Base-by-base conservation (phyloP, 2,329 filamentous ascomycete genomes). In the Ceratocystis variospora region DNA sequence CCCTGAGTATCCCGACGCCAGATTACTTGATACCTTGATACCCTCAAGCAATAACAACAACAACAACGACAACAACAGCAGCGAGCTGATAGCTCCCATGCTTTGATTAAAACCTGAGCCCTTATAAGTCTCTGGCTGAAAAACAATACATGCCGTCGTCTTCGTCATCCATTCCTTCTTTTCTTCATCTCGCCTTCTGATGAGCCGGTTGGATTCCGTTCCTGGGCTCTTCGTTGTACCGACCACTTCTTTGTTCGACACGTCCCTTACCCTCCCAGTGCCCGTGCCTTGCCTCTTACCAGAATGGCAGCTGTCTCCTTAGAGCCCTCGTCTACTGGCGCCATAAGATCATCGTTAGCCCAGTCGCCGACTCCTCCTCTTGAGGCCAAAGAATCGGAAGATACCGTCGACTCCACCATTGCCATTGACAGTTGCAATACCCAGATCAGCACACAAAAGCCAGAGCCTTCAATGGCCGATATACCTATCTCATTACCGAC, bases 341-440 rank as follows among this genome's bases (percentile, higher is more conserved):
- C 22, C n/a, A n/a, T 48, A 19, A 80, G 83, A 69, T 77, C 79
- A 67, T 76, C 85, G 65, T 77, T 80, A 69, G 74, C 82, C 68
- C 80, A 84, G 74, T 85, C 85, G 31, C 85, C 86, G n/a, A 88
- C 85, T 44, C 85, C 86, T 61, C 85, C 85, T n/a, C 81, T 80
- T 70, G 83, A 79, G 45, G 75, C 73, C 37, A 73, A 73, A 70
- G 77, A 78, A 61, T 66, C 71, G 67, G 75, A 76, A 62, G 70
- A 72, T 33, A 70, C 73, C 37, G 70, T 73, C 63, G 77, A 77
- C 12, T 41, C 37, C 69, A 71, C 74, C 46, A 70, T 73, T n/a
- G 71, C 76, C 57, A 71, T 72, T 50, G 74, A 74, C 69, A 73
- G 75, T 44, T 70, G 75, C n/a, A 71, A 77, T 71, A 75, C 80